Base-by-base conservation (phyloP, 768 basidiomycete genomes). In the Lyophyllum shimeji region DNA sequence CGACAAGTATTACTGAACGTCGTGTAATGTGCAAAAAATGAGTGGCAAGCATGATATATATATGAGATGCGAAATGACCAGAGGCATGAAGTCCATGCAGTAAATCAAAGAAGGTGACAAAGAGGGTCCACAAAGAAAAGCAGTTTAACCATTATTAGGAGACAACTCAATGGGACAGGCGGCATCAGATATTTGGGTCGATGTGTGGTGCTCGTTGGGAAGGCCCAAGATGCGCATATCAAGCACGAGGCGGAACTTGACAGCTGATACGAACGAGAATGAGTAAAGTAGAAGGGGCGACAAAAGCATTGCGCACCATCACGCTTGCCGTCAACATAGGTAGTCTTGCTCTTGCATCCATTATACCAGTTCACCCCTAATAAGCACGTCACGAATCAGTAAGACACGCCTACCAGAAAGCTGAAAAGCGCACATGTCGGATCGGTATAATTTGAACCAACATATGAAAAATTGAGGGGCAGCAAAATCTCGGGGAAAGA, bases 401-500 rank as follows among this genome's bases (percentile, higher is more conserved):
- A 24, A 53, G 17, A n/a, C 42, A 44, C n/a, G 46, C 46, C n/a
- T 43, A 27, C n/a, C 21, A 24, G 60, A 49, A 57, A 17, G 34
- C 12, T 29, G 56, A 11, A 43, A 54, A 49, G 46, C 58, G 3
- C 61, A 93, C 94, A 98, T 20, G 95, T 96, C 33, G 79, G 75
- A 71, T 98, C 95, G 4, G 87, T 82, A 44, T 82, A 78, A 66
- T 98, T 97, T 11, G 82, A 75, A 0, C 87, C 92, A 12, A 84
- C 60, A 68, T 96, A 97, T 0, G 86, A 84, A 71, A 96, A 95
- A 63, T 89, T 89, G 49, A 98, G 74, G 0, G 93, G 93, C 9
- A 98, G 60, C 29, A 80, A 68, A 24, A 97, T 74, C 31, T 82
- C 68, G n/a, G 85, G 79, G 64, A 84, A 86, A 20, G 71, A 50